Conservation (phyloP, 78 protist genomes). For the Dictyostelium firmibasis region DNA sequence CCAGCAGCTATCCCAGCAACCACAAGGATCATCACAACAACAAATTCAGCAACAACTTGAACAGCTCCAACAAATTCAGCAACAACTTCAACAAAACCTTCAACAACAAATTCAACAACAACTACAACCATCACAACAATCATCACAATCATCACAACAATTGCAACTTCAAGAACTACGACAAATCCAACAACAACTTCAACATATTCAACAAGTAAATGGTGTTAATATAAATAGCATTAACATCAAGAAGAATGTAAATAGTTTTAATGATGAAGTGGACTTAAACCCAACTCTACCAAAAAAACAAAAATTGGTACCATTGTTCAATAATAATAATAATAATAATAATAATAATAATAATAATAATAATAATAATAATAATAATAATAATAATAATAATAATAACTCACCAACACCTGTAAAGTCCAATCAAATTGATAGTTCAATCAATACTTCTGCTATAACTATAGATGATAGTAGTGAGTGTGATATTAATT, state of each 20-base stretch:
- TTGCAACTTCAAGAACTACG: not conserved
- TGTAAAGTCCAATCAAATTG: not conserved
- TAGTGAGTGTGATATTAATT: not conserved
- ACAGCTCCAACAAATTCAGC: not conserved
- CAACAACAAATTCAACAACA: not conserved
- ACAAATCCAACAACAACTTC: not conserved
- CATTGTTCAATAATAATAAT: not conserved
- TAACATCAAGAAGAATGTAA: not conserved
- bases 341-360: too few species aligned
- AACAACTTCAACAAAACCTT: not conserved
- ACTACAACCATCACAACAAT: not conserved
- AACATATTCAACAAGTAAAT: not conserved
- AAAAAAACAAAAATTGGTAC: not conserved
- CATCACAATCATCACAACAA: not conserved
- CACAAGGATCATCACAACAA: not conserved
- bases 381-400: not conserved
- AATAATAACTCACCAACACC: not conserved
- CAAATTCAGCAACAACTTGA: not conserved
- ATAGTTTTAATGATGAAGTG: not conserved
- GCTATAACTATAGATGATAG: not conserved
- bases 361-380: not conserved
- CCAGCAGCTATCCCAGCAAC: not conserved
- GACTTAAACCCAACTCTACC: not conserved
- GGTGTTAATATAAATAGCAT: not conserved
- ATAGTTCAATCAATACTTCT: not conserved